phyloP scores from a whole-genome alignment of 2,329 filamentous ascomycete genomes.

The Aureobasidium vineae region DNA sequence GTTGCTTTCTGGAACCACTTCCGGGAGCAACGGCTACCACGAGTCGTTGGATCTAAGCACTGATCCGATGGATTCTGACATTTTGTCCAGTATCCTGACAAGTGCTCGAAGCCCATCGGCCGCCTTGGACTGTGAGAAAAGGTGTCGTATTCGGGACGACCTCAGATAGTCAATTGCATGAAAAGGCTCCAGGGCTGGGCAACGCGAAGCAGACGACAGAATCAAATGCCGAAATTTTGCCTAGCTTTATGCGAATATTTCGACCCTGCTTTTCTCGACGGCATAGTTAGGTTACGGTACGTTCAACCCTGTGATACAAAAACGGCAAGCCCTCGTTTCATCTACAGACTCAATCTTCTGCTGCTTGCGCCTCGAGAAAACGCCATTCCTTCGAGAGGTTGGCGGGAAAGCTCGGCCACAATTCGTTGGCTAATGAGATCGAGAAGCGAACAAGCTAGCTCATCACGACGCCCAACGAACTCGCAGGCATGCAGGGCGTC shows the following conservation, averaged over 20 bases:
- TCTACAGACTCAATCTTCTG: neutral
- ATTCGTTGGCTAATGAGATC: neutral
- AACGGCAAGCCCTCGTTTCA: constrained; percentile 12
- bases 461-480: neutral
- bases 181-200: neutral
- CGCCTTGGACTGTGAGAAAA: neutral
- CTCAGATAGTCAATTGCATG: neutral
- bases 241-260: neutral
- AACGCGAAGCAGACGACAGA: neutral
- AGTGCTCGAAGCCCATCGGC: neutral
- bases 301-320: neutral
- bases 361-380: neutral
- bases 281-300: neutral
- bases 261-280: neutral
- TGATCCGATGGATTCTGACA: neutral
- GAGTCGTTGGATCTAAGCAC: neutral
- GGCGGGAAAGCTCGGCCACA: neutral
- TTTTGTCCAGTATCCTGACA: neutral
- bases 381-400: neutral
- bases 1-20: neutral
- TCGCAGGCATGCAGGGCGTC: neutral
- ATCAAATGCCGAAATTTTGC: neutral
- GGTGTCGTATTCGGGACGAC: neutral
- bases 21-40: neutral
- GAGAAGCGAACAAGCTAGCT: neutral